Conservation (phyloP, 345 rosid species). For the Kernera saxatilis region DNA sequence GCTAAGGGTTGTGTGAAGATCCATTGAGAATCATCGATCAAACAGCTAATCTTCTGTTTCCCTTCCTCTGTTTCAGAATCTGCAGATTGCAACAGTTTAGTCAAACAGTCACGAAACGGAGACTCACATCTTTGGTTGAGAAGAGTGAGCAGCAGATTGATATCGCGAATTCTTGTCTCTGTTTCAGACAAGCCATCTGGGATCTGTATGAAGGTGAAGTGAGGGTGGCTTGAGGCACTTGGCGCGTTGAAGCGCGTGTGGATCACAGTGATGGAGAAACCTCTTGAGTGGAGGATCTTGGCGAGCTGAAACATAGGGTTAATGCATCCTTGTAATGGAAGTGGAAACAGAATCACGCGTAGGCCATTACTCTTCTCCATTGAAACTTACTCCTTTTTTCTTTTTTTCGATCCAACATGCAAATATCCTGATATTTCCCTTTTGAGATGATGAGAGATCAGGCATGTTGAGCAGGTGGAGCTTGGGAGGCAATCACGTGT, state of each 20-base stretch:
- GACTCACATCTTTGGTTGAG: slow-evolving; percentile 10
- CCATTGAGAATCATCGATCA: slow-evolving; percentile 23
- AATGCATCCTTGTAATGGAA: slow-evolving; percentile 57
- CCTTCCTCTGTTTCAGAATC: not conserved
- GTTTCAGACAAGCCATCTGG: slow-evolving; percentile 27
- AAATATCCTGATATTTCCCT: not conserved
- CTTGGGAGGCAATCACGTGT: too few species aligned
- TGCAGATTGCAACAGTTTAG: slow-evolving; percentile 14
- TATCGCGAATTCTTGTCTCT: slow-evolving; percentile 12
- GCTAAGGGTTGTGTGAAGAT: slow-evolving; percentile 1
- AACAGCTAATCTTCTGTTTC: slow-evolving; percentile 12
- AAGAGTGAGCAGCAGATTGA: not conserved
- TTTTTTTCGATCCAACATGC: not conserved
- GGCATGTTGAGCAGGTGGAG: too few species aligned
- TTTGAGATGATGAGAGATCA: not conserved
- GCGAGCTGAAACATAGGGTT: slow-evolving; percentile 60
- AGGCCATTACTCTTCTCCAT: slow-evolving; percentile 15
- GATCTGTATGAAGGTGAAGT: slow-evolving; percentile 23
- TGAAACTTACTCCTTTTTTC: not conserved
- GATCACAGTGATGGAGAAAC: slow-evolving; percentile 48
- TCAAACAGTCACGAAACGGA: slow-evolving; percentile 21
- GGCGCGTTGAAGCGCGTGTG: slow-evolving; percentile 32
- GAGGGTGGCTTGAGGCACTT: slow-evolving; percentile 21
- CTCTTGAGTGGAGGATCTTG: slow-evolving; percentile 44
- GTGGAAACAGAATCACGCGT: slow-evolving; percentile 44